phyloP scores from a whole-genome alignment of 805 yeast genomes.

The Saccharomycopsis capsularis region DNA sequence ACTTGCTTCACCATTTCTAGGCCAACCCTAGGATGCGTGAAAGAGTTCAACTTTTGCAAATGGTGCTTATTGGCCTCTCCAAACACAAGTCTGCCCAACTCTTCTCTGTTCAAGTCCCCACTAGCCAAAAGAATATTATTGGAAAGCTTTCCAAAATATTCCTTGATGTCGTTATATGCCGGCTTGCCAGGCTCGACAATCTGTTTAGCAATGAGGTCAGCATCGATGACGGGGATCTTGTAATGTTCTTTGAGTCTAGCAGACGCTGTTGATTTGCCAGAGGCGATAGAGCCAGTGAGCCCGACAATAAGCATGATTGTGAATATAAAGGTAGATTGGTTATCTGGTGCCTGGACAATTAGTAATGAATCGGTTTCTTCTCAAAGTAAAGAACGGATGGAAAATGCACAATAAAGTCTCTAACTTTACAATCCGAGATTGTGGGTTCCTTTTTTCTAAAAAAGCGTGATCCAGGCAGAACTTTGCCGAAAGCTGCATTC shows the following conservation, averaged over 20 bases:
- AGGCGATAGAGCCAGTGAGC: constrained; percentile 94
- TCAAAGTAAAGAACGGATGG: too few species aligned
- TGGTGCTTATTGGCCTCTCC: constrained; percentile 44
- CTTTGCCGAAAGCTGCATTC: too few species aligned
- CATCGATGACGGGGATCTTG: constrained; percentile 65
- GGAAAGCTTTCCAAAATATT: constrained; percentile 38
- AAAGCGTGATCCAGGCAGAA: too few species aligned
- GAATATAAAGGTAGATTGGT: too few species aligned
- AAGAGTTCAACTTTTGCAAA: constrained; percentile 53
- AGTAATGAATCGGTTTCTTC: too few species aligned
- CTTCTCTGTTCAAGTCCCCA: constrained; percentile 57
- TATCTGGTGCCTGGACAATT: too few species aligned
- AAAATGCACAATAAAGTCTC: too few species aligned
- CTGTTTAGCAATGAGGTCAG: constrained; percentile 81
- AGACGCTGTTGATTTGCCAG: constrained; percentile 95
- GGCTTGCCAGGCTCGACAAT: constrained; percentile 74
- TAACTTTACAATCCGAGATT: too few species aligned
- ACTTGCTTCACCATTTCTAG: constrained; percentile 54
- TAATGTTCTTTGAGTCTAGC: constrained; percentile 43
- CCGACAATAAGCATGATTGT: constrained; percentile 79
- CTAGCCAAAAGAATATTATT: constrained; percentile 32
- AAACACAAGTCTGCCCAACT: constrained; percentile 74
- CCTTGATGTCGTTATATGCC: constrained; percentile 62
- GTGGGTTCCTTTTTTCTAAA: too few species aligned
- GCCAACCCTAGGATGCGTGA: constrained; percentile 81